Conservation (phyloP, 441 rosid genomes). For the Adansonia madagascariensis region DNA sequence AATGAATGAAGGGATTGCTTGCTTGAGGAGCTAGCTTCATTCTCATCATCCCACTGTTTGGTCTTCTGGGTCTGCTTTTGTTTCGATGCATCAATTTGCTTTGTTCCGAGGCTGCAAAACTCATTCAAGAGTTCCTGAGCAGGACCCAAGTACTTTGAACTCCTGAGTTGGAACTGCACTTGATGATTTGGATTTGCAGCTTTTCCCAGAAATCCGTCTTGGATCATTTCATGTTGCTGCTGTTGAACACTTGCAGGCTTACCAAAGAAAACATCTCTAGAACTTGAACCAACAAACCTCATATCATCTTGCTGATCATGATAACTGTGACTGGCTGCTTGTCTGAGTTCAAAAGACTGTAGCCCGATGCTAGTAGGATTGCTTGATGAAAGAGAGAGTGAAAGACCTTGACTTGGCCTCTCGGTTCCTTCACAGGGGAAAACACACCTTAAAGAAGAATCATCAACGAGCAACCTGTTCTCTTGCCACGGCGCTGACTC, state of each 20-base stretch:
- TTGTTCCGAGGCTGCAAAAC: conserved; percentile 82
- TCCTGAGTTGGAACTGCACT: conserved; percentile 66
- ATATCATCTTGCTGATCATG: conserved; percentile 41
- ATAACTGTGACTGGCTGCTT: conserved; percentile 35
- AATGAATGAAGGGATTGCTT: conserved; percentile 70
- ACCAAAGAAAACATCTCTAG: conserved; percentile 52
- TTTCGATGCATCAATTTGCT: conserved; percentile 52
- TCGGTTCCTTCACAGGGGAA: conserved; percentile 82
- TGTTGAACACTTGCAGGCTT: conserved; percentile 50
- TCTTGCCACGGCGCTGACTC: conserved; percentile 54
- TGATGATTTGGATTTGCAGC: conserved; percentile 39
- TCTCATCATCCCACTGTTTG: conserved; percentile 55
- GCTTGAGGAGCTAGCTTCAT: conserved; percentile 59
- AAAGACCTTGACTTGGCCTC: conserved; percentile 97
- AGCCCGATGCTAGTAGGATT: conserved; percentile 82
- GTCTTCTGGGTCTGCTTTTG: conserved; percentile 37
- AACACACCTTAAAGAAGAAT: conserved; percentile 66
- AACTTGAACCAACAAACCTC: conserved; percentile 39
- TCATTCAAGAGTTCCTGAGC: conserved; percentile 83
- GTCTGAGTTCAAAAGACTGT: conserved; percentile 78
- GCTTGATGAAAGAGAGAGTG: conserved; percentile 85
- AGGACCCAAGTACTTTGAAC: conserved; percentile 69
- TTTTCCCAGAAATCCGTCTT: conserved; percentile 22
- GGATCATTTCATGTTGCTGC: conserved; percentile 40
- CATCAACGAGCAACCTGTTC: conserved; percentile 54